Base-by-base conservation (phyloP, 768 basidiomycete species). In the Leucocoprinus birnbaumii region DNA sequence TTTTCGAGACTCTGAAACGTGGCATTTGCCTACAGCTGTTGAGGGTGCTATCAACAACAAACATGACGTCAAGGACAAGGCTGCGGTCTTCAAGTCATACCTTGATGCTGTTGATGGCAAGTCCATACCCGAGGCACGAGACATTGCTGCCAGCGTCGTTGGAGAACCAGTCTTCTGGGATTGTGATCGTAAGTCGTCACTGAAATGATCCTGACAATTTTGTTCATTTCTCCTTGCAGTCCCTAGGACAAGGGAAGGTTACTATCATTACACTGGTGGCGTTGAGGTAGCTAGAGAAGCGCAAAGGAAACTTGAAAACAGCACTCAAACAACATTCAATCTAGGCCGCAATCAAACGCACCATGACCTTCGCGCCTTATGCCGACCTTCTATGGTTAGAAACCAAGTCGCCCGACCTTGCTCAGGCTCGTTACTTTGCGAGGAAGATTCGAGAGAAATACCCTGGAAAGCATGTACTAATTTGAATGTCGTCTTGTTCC, bases 381-480 rank as follows among this genome's bases (percentile, higher is more conserved):
- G 86, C 92, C 13, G 94, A 97, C 68, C 79, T 95, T 61, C 74
- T 95, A 43, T 97, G 94, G 94, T 79, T 95, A 42, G 94, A 96
- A 74, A 97, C 94, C 2, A 94, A 91, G 63, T 78, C 79, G n/a
- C 94, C 94, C 8, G 80, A 93, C 65, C 75, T 96, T 21, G 77
- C 84, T 55, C 83, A 93, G 65, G 94, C 94, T 2, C 77, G 83
- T 31, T 80, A 76, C 27, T 93, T 95, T 68, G 86, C 94, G 2
- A 73, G 86, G 43, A 80, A 80, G 64, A 89, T 95, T 61, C 75
- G 88, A 51, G 81, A 80, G 59, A 76, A 77, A 64, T 81, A 82
- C 63, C 91, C 93, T 38, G 83, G 77, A 58, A 92, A 91, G 86
- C 86, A 58, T 51, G 78, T 63, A 31, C 16, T 14, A 43, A 7